Evolutionary conservation across 2,329 filamentous ascomycete genomes (phyloP), one percentile per base, ranked within the genome.

Genomic region (Penicillium capsulatum): DNA sequence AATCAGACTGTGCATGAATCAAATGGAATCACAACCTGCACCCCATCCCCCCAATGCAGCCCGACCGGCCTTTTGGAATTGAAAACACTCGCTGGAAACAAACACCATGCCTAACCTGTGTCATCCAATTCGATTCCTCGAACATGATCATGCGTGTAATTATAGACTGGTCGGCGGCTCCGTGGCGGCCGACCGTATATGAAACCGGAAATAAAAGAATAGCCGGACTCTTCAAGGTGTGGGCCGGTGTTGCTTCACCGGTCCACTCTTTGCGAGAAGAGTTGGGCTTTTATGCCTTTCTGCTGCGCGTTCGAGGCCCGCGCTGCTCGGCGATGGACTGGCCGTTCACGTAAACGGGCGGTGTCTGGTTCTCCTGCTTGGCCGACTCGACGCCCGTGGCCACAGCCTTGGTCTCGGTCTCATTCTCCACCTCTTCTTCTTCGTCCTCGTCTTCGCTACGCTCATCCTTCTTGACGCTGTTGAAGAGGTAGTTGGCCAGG

Each of bases 371-470:
- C 48, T 60, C 59, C 45, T 61, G 55, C 34, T 48, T 48, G 20
- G 40, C 32, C 29, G 46, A 40, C 19, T 59, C 56, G 13, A 47
- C 33, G 29, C 58, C 60, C 17, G 60, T 61, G 16, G 55, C 48
- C 26, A 58, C 36, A 28, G 51, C 55, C 31, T 55, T 53, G 32
- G 44, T 52, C 22, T 51, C 51, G 5, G 40, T 35, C 27, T 41
- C 42, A 8, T 14, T 35, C 26, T 40, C 34, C 8, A 41, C 35
- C 20, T 64, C 63, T 32, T 67, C 61, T 7, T 67, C 66, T n/a
- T 67, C 60, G 2, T 66, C 66, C 45, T 71, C 68, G 20, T 70
- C 61, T 2, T 71, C 69, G 44, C 68, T 71, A 44, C 69, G 55
- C 47, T 71, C 68, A 37, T 72, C 69, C 42, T 61, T 61, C 14